Base-by-base conservation (phyloP, 2,329 filamentous ascomycete species). In the Scytalidium sp. region DNA sequence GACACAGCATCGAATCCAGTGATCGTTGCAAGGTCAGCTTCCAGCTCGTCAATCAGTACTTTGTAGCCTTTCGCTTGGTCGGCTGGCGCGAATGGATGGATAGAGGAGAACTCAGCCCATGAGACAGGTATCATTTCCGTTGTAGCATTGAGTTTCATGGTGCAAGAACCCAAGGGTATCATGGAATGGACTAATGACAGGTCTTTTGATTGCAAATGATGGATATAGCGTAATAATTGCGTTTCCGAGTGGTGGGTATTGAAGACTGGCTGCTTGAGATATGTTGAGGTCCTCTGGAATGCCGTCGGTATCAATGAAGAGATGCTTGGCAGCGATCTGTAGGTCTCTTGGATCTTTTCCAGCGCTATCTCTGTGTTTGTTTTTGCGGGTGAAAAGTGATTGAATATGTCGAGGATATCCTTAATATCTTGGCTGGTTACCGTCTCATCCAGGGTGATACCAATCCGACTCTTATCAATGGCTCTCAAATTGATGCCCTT, bases 101-200 rank as follows among this genome's bases (percentile, higher is more conserved):
- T 77, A 53, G 86, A 83, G 40, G 88, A 80, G 63, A 92, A 90
- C 44, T 85, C 82, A 1, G 85, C 83, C 71, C 84, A 86, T 1
- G 88, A 88, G 49, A 97, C 79, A 7, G 92, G 87, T 15, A 88
- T 80, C 93, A 97, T 97, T 73, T 97, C 90, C 1, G 89, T 89
- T 3, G 92, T 94, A 40, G 88, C 89, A 67, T 97, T 97, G 47
- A 97, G 83, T 77, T 97, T 97, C 93, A 97, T 97, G 13, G 93
- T 97, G 76, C 93, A 97, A 1, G 93, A 97, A 19, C 93, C 93
- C 1, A 97, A 81, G 2, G 93, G 91, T 53, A 97, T 97, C 93
- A 97, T 97, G 15, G 92, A 97, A 72, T 97, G 93, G 2, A 92
- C 89, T 4, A 97, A 78, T 1, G 93, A 97, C 11, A 97, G 75